phyloP scores from a whole-genome alignment of 164 flowering plant species.

The Chloranthus sessilifolius region DNA sequence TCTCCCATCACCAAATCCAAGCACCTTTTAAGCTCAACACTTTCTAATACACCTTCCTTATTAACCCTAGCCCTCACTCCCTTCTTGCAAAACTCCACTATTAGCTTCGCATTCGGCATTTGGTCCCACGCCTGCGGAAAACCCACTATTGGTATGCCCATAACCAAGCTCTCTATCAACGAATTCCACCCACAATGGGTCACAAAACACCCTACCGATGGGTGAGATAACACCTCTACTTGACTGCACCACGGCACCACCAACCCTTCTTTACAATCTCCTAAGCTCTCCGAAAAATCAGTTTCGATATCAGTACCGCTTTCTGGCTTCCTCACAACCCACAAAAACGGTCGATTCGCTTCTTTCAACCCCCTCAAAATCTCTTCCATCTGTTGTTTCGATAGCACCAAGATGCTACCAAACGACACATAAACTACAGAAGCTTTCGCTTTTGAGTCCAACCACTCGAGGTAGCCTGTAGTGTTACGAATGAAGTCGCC shows the following conservation, averaged over 20 bases:
- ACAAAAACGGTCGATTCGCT: constrained; percentile 25
- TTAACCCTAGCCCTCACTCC: constrained; percentile 34
- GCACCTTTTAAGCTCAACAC: constrained; percentile 42
- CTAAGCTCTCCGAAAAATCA: not conserved
- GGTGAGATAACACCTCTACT: constrained; percentile 44
- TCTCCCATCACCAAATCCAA: constrained; percentile 45
- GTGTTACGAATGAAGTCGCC: constrained; percentile 21
- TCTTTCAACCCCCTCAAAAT: constrained; percentile 19
- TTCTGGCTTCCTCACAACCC: constrained; percentile 23
- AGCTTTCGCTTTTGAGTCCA: constrained; percentile 20
- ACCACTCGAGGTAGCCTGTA: constrained; percentile 19
- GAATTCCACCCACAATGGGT: constrained; percentile 80
- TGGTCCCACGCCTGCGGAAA: constrained; percentile 54
- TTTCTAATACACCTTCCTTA: constrained; percentile 27
- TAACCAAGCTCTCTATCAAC: constrained; percentile 35
- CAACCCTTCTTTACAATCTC: constrained; percentile 17
- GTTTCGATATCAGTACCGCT: not conserved
- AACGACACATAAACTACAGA: constrained; percentile 44
- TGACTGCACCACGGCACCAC: constrained; percentile 45
- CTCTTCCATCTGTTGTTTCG: constrained; percentile 22
- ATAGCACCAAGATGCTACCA: constrained; percentile 22
- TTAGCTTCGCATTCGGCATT: constrained; percentile 43
- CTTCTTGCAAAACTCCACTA: constrained; percentile 44
- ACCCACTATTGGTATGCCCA: constrained; percentile 52
- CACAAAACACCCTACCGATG: constrained; percentile 47